Conservation (phyloP, 257 asterid species). For the Solanum paucissectum region DNA sequence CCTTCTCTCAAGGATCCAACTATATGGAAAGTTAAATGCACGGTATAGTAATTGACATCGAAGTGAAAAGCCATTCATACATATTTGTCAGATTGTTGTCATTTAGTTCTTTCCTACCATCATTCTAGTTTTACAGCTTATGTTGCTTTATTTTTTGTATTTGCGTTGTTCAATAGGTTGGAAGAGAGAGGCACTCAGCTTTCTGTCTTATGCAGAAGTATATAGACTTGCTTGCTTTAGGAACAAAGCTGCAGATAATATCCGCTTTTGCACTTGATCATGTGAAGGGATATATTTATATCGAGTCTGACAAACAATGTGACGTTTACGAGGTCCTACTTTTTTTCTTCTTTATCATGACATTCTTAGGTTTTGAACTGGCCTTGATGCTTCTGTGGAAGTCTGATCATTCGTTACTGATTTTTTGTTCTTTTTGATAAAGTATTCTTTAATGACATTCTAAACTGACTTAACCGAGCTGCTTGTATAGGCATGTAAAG, state of each 20-base stretch:
- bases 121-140: neutral
- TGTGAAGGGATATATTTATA: conserved; percentile 59
- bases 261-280: conserved; percentile 89
- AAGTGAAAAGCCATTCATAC: neutral
- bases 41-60: conserved; percentile 28
- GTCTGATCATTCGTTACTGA: neutral
- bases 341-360: neutral
- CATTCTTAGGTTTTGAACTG: neutral
- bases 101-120: neutral
- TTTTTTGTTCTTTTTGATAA: neutral
- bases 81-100: neutral
- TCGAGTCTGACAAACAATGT: conserved; percentile 74
- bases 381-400: neutral
- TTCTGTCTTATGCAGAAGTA: conserved; percentile 92
- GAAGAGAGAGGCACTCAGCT: conserved; percentile 86
- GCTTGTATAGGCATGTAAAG: conserved; percentile 67
- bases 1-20: conserved; percentile 50
- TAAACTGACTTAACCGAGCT: neutral
- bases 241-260: conserved; percentile 62
- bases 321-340: conserved; percentile 71
- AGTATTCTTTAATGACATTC: neutral
- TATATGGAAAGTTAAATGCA: conserved; percentile 95
- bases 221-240: conserved; percentile 53
- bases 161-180: conserved; percentile 42
- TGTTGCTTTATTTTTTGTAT: neutral